These are phyloP conservation scores for Colletotrichum acutatum DNA, from an alignment of 2,329 filamentous ascomycete species.

Conservation along the genomic window DNA sequence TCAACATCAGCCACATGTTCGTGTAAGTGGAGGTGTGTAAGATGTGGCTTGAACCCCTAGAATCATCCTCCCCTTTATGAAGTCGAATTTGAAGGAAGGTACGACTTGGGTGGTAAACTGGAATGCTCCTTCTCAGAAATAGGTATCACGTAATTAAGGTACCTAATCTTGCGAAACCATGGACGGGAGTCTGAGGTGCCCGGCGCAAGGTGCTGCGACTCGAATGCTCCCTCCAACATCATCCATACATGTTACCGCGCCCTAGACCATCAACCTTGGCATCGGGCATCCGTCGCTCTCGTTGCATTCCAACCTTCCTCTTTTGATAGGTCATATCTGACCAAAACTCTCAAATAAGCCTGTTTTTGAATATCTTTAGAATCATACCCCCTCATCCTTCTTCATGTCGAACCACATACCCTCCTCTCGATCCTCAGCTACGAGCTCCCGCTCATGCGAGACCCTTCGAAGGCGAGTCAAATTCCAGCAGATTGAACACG, in stretches of 20 bases:
- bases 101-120: neutral
- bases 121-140: neutral
- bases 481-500: neutral
- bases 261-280: neutral
- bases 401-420: neutral
- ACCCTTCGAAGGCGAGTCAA: neutral
- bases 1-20: neutral
- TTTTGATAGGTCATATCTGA: neutral
- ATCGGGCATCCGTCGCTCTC: neutral
- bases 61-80: neutral
- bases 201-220: neutral
- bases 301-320: neutral
- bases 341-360: neutral
- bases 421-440: neutral
- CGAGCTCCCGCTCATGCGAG: neutral
- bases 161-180: neutral
- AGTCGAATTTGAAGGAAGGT: neutral
- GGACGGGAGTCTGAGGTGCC: neutral
- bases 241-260: neutral
- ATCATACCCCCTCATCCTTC: too few relatives aligned
- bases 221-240: neutral
- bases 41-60: neutral
- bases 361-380: neutral
- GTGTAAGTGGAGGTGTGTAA: conserved; percentile 9
- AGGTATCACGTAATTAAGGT: too few relatives aligned